Base-by-base conservation (phyloP, 2,329 filamentous ascomycete species). In the Xylariomycetidae sp. region DNA sequence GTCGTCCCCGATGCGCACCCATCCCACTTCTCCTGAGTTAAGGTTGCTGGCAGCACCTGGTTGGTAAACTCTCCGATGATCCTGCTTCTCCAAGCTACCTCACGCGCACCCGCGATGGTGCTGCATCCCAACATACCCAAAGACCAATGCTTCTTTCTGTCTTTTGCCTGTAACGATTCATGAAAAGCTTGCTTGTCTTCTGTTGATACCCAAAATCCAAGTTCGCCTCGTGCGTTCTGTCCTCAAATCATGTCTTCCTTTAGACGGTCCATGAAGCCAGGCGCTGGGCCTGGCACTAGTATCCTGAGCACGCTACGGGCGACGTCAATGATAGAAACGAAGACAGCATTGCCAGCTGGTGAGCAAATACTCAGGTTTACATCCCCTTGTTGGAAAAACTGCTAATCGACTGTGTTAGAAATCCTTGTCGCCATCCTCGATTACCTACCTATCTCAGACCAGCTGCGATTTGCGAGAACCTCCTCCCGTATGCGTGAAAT, bases 401-500 rank as follows among this genome's bases (percentile, higher is more conserved):
- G 31, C 37, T 44, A 25, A 43, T 31, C 12, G 18, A 25, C 19
- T 26, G 28, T 31, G 38, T 27, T 55, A 86, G 90, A 96, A 65
- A 86, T 96, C 47, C 76, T 96, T 48, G 82, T 83, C 19, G 74
- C 79, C 0, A 88, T 98, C 46, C 75, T 98, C 54, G 87, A 95
- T 56, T 88, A 93, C 63, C 76, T 96, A 24, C 83, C 86, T 24
- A 74, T 95, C 18, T 67, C 82, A 39, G 90, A 95, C 58, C 80
- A 94, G 51, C 75, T 96, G 56, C 78, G 79, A 47, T 90, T 87
- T 55, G 90, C 92, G 27, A 80, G 82, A 43, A 80, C 85, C 16
- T 95, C 87, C 38, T 83, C 77, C 54, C 84, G 86, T 40, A 77
- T 96, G 72, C 82, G 84, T 55, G 92, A 98, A 63, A 98, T 98